Conservation (phyloP, 371 early-diverging fungal genomes). For the Vairimorpha necatrix region DNA sequence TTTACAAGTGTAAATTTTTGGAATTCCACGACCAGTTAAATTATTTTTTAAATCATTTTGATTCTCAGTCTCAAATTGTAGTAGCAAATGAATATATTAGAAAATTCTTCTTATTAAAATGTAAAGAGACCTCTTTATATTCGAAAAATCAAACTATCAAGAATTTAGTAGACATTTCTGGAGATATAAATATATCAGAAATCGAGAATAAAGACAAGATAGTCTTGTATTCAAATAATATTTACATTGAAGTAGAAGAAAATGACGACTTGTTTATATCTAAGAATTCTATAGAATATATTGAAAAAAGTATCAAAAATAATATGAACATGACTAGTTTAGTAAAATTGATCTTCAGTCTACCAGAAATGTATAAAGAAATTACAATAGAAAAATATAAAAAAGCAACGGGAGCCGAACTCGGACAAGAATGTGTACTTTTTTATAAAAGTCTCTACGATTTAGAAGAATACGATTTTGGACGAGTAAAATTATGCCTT, state of each 20-base stretch:
- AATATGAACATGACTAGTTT: background rate
- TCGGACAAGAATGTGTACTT: background rate
- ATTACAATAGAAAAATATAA: background rate
- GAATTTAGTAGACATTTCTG: background rate
- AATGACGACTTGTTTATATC: background rate
- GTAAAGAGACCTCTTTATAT: background rate
- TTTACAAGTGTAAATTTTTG: background rate
- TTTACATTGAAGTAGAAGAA: background rate
- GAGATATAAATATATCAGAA: background rate
- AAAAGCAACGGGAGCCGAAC: background rate
- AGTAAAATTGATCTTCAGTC: background rate
- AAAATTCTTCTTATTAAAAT: background rate
- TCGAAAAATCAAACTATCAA: background rate
- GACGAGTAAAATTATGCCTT: background rate
- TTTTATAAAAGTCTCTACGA: background rate
- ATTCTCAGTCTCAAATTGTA: background rate
- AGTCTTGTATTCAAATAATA: background rate
- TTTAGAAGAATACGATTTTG: background rate
- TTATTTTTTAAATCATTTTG: background rate
- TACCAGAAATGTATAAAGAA: constrained; percentile 2
- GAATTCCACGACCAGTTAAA: background rate
- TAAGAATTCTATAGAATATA: background rate
- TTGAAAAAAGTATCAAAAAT: background rate
- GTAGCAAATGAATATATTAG: background rate
- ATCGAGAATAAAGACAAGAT: background rate